phyloP scores from a whole-genome alignment of 148 eudicot genomes.

The Rhododendron kiyosumense region DNA sequence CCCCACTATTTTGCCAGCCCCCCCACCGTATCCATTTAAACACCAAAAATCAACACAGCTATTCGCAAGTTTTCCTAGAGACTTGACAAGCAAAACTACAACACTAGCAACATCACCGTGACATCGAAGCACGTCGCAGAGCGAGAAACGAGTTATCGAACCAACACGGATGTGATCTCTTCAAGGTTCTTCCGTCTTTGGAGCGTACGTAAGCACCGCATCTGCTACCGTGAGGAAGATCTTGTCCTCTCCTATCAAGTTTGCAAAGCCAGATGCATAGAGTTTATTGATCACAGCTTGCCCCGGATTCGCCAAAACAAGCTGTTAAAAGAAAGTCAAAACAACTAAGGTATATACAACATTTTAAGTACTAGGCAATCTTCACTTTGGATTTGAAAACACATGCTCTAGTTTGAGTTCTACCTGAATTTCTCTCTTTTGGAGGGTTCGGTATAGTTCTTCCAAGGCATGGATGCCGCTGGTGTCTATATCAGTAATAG shows the following conservation, averaged over 20 bases:
- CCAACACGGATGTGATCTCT: neutral
- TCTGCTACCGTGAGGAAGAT: constrained; percentile 59
- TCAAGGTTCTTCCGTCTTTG: constrained; percentile 32
- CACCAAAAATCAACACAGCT: neutral
- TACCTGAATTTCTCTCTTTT: constrained; percentile 53
- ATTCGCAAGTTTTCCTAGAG: neutral
- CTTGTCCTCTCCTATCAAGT: constrained; percentile 45
- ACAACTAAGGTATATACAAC: neutral
- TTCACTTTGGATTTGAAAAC: neutral
- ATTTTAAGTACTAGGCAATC: neutral
- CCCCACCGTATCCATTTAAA: neutral
- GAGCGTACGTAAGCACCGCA: constrained; percentile 36
- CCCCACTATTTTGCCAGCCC: neutral
- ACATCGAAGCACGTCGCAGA: neutral
- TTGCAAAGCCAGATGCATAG: constrained; percentile 36
- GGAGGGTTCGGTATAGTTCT: constrained; percentile 45
- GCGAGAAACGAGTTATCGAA: neutral
- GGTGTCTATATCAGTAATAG: constrained; percentile 70
- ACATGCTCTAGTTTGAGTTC: neutral
- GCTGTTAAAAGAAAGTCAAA: constrained; percentile 23
- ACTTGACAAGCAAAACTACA: neutral
- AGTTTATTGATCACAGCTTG: constrained; percentile 45
- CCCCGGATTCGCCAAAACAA: constrained; percentile 59
- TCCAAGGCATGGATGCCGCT: constrained; percentile 67
- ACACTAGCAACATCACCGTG: neutral